phyloP scores from a whole-genome alignment of 1,284 basidiomycete genomes.

The Ustilago nuda region DNA sequence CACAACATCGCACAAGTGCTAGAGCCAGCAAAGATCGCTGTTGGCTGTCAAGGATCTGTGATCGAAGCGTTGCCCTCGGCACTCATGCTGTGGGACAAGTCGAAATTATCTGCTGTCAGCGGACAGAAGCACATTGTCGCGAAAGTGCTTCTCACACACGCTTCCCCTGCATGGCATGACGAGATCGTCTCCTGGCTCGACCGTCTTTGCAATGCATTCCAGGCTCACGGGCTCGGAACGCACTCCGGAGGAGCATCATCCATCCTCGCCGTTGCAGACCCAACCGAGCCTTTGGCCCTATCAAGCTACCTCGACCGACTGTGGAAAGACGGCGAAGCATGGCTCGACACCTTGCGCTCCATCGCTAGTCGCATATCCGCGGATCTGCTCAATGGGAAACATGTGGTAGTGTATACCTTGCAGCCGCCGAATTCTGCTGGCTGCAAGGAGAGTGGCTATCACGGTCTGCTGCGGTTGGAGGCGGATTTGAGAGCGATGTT shows the following conservation, averaged over 20 bases:
- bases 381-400: conserved; percentile 44
- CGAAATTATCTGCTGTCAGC: conserved; percentile 53
- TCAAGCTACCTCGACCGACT: conserved; percentile 45
- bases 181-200: conserved; percentile 54
- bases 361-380: conserved; percentile 35
- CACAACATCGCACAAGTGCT: conserved; percentile 30
- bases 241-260: conserved; percentile 27
- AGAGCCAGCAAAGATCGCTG: conserved; percentile 48
- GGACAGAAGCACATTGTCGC: conserved; percentile 54
- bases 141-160: conserved; percentile 50
- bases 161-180: conserved; percentile 40
- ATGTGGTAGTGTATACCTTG: conserved; percentile 53
- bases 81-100: conserved; percentile 63
- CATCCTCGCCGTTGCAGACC: conserved; percentile 42
- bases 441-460: conserved; percentile 23
- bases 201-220: conserved; percentile 38
- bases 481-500: conserved; percentile 39
- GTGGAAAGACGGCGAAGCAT: conserved; percentile 35
- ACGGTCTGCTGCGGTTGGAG: conserved; percentile 43
- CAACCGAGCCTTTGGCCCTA: conserved; percentile 25
- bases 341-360: conserved; percentile 49
- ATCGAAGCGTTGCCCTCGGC: conserved; percentile 49
- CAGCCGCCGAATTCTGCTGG: conserved; percentile 25
- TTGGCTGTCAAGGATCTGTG: conserved; percentile 58
- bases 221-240: conserved; percentile 51